A percentile compares a stretch with the other conserved stretches of the same genome.
These are phyloP conservation scores for Pyrenophora teres DNA, from an alignment of 2,329 filamentous ascomycete species.

Conservation along the genomic window DNA sequence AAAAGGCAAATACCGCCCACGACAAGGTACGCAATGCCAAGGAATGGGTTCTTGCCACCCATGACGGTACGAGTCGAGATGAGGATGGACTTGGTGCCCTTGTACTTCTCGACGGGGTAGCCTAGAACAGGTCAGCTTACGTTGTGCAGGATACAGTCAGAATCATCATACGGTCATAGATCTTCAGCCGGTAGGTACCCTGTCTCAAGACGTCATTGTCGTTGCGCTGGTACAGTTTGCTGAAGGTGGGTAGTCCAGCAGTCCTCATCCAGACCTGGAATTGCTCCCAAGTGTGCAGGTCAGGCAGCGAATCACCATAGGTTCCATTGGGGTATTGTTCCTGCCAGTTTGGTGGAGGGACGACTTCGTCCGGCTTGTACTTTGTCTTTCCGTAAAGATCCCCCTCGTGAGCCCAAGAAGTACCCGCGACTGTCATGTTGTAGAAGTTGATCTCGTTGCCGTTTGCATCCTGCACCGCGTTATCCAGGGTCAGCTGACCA, in stretches of 20 bases:
- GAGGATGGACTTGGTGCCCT: constrained; percentile 86
- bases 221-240: constrained; percentile 88
- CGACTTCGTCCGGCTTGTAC: constrained; percentile 68
- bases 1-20: constrained; percentile 92
- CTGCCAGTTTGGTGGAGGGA: constrained; percentile 87
- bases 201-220: constrained; percentile 68
- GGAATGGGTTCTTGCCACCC: constrained; percentile 92
- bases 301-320: constrained; percentile 71
- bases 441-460: constrained; percentile 60
- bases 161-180: constrained; percentile 71
- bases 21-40: constrained; percentile 94
- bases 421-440: constrained; percentile 74
- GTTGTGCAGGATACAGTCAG: neutral
- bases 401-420: constrained; percentile 85
- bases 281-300: constrained; percentile 75
- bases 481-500: constrained; percentile 65
- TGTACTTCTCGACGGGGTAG: constrained; percentile 78
- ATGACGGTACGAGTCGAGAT: constrained; percentile 90
- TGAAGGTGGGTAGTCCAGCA: constrained; percentile 89
- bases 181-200: constrained; percentile 77
- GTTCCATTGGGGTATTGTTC: constrained; percentile 66
- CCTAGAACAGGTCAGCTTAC: constrained; percentile 57
- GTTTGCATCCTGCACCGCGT: constrained; percentile 50
- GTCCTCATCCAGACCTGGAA: constrained; percentile 99
- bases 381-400: constrained; percentile 74